Base-by-base conservation (phyloP, 176 grass and related monocot genomes). In the Phyllostachys edulis region DNA sequence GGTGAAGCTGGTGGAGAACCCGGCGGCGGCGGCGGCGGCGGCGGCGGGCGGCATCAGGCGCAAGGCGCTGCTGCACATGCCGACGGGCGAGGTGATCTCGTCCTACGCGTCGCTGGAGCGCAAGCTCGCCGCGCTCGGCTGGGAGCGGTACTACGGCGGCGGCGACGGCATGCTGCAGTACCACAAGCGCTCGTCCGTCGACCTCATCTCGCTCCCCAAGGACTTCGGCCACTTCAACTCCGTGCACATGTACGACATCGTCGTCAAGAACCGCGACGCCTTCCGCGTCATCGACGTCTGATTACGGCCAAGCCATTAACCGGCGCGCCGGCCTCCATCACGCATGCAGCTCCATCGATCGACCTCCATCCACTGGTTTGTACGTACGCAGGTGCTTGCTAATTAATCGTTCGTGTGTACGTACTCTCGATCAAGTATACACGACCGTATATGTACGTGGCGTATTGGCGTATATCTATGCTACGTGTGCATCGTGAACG, bases 161-260 rank as follows among this genome's bases (percentile, higher is more conserved):
- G 88, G 73, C 82, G 51, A 23, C 32, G 82, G 76, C 46, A 77
- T 91, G 86, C 83, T 92, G 21, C 85, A 93, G 78, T 98, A 80
- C 81, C 95, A 98, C 92, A 98, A 95, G 89, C 92, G 87, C 68
- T 71, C 86, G 39, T 93, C 95, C 2, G 77, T 98, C 3, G 95
- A 94, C 72, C 95, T 98, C 82, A 98, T 98, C 89, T 98, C 95
- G 2, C 92, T 98, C n/a, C 95, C 95, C 20, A 81, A 81, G 54
- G 89, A 98, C 69, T 95, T 98, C 50, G 17, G 21, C 2, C 82
- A 73, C 6, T 98, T 98, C 88, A 69, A 74, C 26, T 98, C 95
- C 75, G 82, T 97, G 40, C 92, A 97, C 80, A 97, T 97, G 95
- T 97, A 91, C 85, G 95, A 98, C 88, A 93, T 98, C 76, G 92